Evolutionary conservation across 139 green algal genomes (phyloP).

Genomic region (Desmodesmus armatus): DNA sequence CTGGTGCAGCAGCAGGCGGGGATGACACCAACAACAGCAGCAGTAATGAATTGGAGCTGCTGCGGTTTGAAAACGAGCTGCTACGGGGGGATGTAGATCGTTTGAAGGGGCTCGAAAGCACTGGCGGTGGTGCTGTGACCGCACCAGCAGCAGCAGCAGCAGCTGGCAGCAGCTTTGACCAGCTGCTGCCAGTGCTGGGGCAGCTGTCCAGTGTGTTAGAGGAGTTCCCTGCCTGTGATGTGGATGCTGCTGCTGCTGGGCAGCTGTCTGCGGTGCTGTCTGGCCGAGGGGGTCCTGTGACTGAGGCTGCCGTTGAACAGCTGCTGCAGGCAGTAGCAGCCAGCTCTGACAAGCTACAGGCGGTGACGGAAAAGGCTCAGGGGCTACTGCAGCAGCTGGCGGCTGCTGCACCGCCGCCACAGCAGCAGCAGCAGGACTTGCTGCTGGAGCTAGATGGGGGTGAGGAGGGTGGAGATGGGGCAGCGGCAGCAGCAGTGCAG

Average conservation of each 20-base stretch:
- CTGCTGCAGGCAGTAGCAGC: conserved; percentile 27
- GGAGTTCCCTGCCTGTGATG: conserved; percentile 28
- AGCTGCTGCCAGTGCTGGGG: conserved; percentile 1
- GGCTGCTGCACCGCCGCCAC: neutral
- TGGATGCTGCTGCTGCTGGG: conserved; percentile 17
- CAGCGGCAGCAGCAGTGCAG: neutral
- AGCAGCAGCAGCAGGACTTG: neutral
- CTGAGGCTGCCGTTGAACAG: conserved; percentile 29
- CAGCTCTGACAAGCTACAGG: conserved; percentile 30
- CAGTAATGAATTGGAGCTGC: conserved; percentile 31
- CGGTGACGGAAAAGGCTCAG: conserved; percentile 8
- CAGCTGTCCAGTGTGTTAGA: conserved; percentile 9
- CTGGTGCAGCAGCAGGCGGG: neutral
- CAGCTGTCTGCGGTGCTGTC: neutral
- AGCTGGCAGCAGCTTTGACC: neutral
- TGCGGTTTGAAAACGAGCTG: conserved; percentile 46
- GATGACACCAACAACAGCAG: neutral
- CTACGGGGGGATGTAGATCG: conserved; percentile 35
- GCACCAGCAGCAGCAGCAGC: neutral
- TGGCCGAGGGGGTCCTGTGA: neutral
- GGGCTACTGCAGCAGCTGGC: conserved; percentile 28
- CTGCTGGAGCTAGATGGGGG: neutral
- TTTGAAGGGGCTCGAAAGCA: neutral
- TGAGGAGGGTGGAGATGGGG: neutral
- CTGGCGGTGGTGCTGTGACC: neutral